Percentiles rank a stretch among this genome's conserved stretches.
Evolutionary conservation across 169 alveolate genomes (phyloP).

Genomic region (Plasmodium relictum): DNA sequence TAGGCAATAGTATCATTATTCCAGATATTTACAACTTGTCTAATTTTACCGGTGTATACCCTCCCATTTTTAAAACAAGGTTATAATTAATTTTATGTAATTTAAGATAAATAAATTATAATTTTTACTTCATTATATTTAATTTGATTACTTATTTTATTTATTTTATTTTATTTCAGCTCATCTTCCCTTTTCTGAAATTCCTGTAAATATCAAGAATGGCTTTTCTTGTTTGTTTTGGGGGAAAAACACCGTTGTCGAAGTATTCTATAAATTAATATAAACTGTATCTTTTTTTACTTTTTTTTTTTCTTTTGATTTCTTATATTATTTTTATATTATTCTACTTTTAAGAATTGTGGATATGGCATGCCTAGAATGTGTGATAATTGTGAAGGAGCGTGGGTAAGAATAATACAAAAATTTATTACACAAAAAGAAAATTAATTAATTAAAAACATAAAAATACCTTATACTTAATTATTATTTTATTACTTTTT

Average conservation of each 20-base stretch:
- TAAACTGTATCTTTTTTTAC: neutral
- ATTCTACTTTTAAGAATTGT: conserved; percentile 33
- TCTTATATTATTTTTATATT: neutral
- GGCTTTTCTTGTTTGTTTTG: conserved; percentile 35
- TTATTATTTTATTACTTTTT: conserved; percentile 10
- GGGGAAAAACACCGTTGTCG: conserved; percentile 52
- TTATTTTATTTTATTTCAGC: conserved; percentile 2
- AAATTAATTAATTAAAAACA: neutral
- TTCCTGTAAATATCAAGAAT: conserved; percentile 33
- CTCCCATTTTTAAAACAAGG: conserved; percentile 65
- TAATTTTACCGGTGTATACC: conserved; percentile 60
- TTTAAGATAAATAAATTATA: neutral
- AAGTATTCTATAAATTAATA: conserved; percentile 9
- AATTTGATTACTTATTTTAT: neutral
- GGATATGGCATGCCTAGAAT: conserved; percentile 65
- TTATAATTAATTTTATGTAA: neutral
- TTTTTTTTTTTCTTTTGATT: neutral
- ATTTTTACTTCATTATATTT: neutral
- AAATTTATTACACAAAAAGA: neutral
- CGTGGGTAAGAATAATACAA: conserved; percentile 46
- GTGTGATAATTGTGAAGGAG: conserved; percentile 71
- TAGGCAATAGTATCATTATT: conserved; percentile 64
- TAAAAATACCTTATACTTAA: neutral
- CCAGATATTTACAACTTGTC: conserved; percentile 49
- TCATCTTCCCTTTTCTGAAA: conserved; percentile 53